Evolutionary conservation across 2,329 filamentous ascomycete species (phyloP), one percentile per base, ranked within the genome.

Genomic region (Aureobasidium sp.): DNA sequence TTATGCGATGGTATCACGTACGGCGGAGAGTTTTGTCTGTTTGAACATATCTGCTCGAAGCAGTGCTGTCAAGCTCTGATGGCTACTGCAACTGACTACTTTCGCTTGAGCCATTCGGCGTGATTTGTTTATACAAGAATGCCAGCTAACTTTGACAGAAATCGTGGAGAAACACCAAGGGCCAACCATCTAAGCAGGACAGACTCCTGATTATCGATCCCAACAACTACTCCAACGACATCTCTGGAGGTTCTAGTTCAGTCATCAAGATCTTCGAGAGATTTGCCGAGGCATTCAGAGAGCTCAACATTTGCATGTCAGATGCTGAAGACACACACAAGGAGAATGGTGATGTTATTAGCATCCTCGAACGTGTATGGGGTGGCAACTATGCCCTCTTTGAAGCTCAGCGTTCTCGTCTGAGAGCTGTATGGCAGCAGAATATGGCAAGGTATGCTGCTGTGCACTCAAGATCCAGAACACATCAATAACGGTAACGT

Each of bases 181-280:
- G 42, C 34, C 72, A 71, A 68, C 65, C 62, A 30, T 83, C 82
- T 67, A 86, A 86, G 68, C 74, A 73, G 14, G 80, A 87, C 55
- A 85, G 91, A 1, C 79, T 99, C 1, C 89, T 88, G 9, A 96
- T 99, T 68, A 88, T 96, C 62, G 94, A 99, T 70, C 94, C 94
- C 0, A 96, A 97, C 73, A 89, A 90, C 62, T 73, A 83, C 0
- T 77, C 81, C 30, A 97, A 97, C 72, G 94, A 99, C 69, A 94
- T 99, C 30, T 87, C 94, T 0, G 91, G 91, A 10, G 92, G 92
- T 9, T 94, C 91, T 0, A 82, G 79, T 49, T 88, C 90, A 66
- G 89, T 88, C 8, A 66, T 74, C 0, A 77, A 82, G 9, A 89
- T 97, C 53, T 77, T 90, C 66, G 71, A 78, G 16, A 79, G 81